phyloP scores from a whole-genome alignment of 2,329 filamentous ascomycete genomes.

The Dactylellina parvicollis region DNA sequence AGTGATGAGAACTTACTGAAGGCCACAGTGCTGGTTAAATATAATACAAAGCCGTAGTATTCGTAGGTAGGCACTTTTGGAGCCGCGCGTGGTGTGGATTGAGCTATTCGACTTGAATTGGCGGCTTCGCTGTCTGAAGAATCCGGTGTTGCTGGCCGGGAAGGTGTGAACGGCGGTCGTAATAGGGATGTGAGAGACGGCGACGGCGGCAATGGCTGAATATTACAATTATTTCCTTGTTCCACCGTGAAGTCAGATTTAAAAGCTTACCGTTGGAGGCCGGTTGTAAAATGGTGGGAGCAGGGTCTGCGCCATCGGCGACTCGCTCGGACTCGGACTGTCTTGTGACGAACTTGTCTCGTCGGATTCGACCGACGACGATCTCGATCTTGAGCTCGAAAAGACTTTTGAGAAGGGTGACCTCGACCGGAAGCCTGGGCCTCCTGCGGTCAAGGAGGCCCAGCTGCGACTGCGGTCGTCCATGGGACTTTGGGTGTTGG shows the following conservation, averaged over 20 bases:
- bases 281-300: conserved; percentile 94
- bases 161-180: conserved; percentile 76
- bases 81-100: conserved; percentile 80
- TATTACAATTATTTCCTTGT: background rate
- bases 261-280: conserved; percentile 73
- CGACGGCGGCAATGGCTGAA: conserved; percentile 80
- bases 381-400: conserved; percentile 41
- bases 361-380: conserved; percentile 37
- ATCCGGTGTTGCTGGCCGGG: conserved; percentile 91
- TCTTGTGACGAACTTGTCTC: conserved; percentile 48
- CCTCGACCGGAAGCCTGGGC: conserved; percentile 40
- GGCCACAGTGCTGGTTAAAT: conserved; percentile 83
- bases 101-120: conserved; percentile 69
- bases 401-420: conserved; percentile 51
- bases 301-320: conserved; percentile 62
- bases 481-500: conserved; percentile 20
- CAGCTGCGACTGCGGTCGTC: conserved; percentile 50
- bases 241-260: background rate
- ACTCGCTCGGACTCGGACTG: conserved; percentile 49
- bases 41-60: conserved; percentile 98
- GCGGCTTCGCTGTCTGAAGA: conserved; percentile 85
- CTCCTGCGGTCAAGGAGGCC: conserved; percentile 42
- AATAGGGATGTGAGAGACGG: conserved; percentile 92
- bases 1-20: conserved; percentile 65
- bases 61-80: conserved; percentile 99